Evolutionary conservation across 2,329 filamentous ascomycete genomes (phyloP).

Genomic region (Didymella arachidicola): DNA sequence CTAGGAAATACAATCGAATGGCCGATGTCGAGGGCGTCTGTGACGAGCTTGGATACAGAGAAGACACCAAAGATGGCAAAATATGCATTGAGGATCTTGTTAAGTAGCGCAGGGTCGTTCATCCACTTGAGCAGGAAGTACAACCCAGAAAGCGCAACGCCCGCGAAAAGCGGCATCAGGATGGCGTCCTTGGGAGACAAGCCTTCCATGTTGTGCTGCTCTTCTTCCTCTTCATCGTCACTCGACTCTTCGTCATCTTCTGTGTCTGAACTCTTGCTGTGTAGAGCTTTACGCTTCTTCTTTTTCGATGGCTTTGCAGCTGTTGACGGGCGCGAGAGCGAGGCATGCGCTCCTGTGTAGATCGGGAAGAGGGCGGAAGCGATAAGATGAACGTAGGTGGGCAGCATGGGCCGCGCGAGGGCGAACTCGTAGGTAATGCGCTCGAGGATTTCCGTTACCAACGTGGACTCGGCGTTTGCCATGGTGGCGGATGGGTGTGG

Average conservation of each 20-base stretch:
- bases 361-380: constrained; percentile 81
- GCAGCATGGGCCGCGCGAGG: constrained; percentile 53
- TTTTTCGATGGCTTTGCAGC: constrained; percentile 67
- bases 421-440: constrained; percentile 55
- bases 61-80: constrained; percentile 82
- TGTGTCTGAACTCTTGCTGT: constrained; percentile 22
- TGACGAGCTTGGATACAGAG: constrained; percentile 75
- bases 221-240: constrained; percentile 59
- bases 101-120: constrained; percentile 80
- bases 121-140: constrained; percentile 93
- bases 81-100: constrained; percentile 83
- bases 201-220: constrained; percentile 69
- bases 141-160: constrained; percentile 72
- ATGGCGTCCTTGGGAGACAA: constrained; percentile 81
- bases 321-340: constrained; percentile 81
- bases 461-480: constrained; percentile 41
- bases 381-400: constrained; percentile 68
- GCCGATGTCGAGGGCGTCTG: constrained; percentile 72
- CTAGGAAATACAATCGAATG: constrained; percentile 76
- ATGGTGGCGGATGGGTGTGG: constrained; percentile 26
- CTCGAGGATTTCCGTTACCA: constrained; percentile 40
- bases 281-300: constrained; percentile 53
- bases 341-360: constrained; percentile 83
- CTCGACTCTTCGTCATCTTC: constrained; percentile 31
- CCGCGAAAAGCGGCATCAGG: constrained; percentile 82